These are phyloP conservation scores for Monosporascus sp. DNA, from an alignment of 2,329 filamentous ascomycete genomes.

Conservation along the genomic window DNA sequence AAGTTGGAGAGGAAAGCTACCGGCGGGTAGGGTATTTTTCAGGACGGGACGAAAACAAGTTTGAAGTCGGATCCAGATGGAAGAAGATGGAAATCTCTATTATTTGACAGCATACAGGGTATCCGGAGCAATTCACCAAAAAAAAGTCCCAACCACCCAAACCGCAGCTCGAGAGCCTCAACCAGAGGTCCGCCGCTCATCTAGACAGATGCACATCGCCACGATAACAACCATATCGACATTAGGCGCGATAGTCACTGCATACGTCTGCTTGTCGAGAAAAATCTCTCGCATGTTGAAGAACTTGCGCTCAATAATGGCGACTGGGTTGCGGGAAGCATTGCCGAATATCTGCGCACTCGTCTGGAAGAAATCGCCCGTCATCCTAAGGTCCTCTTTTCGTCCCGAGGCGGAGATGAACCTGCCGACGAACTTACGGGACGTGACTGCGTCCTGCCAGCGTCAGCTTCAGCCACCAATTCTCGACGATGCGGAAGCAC, in stretches of 20 bases:
- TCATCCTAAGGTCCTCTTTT: slow-evolving; percentile 46
- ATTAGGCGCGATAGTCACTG: slow-evolving; percentile 55
- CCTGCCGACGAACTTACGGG: slow-evolving; percentile 48
- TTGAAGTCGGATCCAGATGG: too few species aligned
- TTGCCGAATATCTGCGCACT: slow-evolving; percentile 52
- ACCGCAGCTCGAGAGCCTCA: too few species aligned
- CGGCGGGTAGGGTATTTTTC: too few species aligned
- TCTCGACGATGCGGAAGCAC: too few species aligned
- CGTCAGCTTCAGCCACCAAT: slow-evolving; percentile 4
- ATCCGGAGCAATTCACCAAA: too few species aligned
- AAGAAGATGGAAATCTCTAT: too few species aligned
- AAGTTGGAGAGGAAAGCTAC: too few species aligned
- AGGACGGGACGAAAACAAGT: too few species aligned
- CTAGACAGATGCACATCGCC: slow-evolving; percentile 62
- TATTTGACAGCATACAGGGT: too few species aligned
- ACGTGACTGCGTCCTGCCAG: slow-evolving; percentile 34
- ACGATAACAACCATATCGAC: slow-evolving; percentile 62
- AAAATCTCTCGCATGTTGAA: slow-evolving; percentile 53
- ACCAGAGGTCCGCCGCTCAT: slow-evolving; percentile 45
- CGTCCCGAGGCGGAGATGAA: slow-evolving; percentile 47
- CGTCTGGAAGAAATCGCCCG: slow-evolving; percentile 56
- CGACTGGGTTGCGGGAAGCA: slow-evolving; percentile 44
- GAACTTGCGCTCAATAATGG: slow-evolving; percentile 52
- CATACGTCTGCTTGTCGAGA: slow-evolving; percentile 60
- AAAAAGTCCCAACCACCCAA: too few species aligned